A percentile compares a stretch with the other conserved stretches of the same genome.
Conservation (phyloP, 345 rosid species). For the Litchi chinensis region DNA sequence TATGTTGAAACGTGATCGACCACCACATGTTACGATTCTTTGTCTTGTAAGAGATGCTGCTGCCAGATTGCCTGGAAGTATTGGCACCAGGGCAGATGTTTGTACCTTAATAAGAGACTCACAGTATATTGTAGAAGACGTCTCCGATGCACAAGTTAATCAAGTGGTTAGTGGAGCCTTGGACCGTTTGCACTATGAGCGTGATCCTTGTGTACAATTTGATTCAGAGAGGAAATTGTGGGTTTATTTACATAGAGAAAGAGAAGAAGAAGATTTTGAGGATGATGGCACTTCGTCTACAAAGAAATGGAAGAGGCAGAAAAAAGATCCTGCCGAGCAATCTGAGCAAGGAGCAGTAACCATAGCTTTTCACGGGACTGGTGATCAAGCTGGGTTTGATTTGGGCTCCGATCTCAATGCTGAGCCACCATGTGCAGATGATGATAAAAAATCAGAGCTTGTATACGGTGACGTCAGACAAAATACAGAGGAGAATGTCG, state of each 20-base stretch:
- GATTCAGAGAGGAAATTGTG: conserved; percentile 94
- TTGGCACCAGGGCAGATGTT: conserved; percentile 99
- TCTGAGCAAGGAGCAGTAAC: conserved; percentile 74
- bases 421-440: conserved; percentile 50
- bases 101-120: conserved; percentile 96
- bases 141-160: conserved; percentile 88
- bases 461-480: conserved; percentile 45
- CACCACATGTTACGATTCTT: conserved; percentile 96
- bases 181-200: conserved; percentile 98
- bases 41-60: conserved; percentile 99
- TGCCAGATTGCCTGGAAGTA: conserved; percentile 94
- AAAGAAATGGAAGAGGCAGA: conserved; percentile 99
- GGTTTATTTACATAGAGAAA: conserved; percentile 93
- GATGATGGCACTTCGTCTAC: conserved; percentile 99
- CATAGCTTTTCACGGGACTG: conserved; percentile 57
- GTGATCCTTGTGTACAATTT: conserved; percentile 97
- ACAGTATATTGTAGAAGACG: conserved; percentile 90
- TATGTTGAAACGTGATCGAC: conserved; percentile 98
- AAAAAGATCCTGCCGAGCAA: conserved; percentile 85
- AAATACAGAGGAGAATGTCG: conserved; percentile 53
- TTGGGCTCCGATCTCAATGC: conserved; percentile 66
- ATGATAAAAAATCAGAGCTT: conserved; percentile 49
- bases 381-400: conserved; percentile 67
- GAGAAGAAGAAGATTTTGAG: conserved; percentile 99
- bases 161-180: conserved; percentile 98